phyloP scores from a whole-genome alignment of 805 yeast species.

The Myxozyma melibiosi region DNA sequence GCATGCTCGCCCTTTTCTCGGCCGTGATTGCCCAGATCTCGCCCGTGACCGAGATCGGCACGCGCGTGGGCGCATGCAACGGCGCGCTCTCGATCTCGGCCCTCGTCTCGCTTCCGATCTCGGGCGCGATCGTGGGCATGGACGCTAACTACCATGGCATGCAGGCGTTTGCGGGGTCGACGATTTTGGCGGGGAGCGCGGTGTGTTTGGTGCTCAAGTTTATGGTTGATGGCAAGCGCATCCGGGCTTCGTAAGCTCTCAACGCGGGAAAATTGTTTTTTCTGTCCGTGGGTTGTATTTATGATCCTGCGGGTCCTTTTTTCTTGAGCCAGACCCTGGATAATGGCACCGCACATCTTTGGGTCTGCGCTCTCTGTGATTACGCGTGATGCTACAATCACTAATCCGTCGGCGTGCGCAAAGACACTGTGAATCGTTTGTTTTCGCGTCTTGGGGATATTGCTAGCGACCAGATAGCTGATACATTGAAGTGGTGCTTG shows the following conservation, averaged over 20 bases:
- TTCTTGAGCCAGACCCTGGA: no score
- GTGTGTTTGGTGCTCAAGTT: conserved; percentile 7
- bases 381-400: no score
- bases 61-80: conserved; percentile 63
- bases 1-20: conserved; percentile 41
- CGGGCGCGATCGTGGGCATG: conserved; percentile 36
- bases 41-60: conserved; percentile 38
- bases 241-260: background rate
- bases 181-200: conserved; percentile 19
- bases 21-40: conserved; percentile 39
- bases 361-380: no score
- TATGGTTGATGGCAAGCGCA: conserved; percentile 5
- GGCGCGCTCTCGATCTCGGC: conserved; percentile 55
- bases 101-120: conserved; percentile 40
- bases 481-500: no score
- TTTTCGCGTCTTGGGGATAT: no score
- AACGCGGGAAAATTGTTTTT: no score
- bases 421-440: no score
- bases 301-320: no score
- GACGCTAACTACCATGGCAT: conserved; percentile 13
- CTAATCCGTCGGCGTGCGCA: no score
- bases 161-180: conserved; percentile 28
- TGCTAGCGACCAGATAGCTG: no score
- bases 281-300: no score
- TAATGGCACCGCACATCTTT: no score